Percentiles rank a stretch among this genome's conserved stretches.
phyloP scores from a whole-genome alignment of 176 grass and related monocot species.

The Hordeum marinum region DNA sequence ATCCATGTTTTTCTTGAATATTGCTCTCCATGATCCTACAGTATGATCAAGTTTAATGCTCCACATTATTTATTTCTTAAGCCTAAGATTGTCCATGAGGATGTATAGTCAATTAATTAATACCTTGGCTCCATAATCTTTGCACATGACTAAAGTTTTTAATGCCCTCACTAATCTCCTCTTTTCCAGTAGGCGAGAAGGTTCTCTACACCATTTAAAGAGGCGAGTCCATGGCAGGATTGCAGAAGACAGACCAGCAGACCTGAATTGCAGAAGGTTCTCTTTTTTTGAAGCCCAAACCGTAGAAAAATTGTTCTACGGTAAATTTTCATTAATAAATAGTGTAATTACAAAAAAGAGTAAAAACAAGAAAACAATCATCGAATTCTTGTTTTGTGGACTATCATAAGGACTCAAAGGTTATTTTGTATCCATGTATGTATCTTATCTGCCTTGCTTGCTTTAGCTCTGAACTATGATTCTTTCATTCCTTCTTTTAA shows the following conservation, averaged over 20 bases:
- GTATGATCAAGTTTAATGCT: neutral
- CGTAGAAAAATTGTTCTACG: too few relatives aligned
- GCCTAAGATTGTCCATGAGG: neutral
- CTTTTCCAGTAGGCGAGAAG: neutral
- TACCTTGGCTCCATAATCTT: neutral
- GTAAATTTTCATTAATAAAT: too few relatives aligned
- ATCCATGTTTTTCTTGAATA: neutral
- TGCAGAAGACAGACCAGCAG: neutral
- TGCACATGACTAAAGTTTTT: neutral
- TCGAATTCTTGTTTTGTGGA: too few relatives aligned
- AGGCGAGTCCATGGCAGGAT: neutral
- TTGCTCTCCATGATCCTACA: neutral
- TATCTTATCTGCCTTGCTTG: too few relatives aligned
- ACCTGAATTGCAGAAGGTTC: too few relatives aligned
- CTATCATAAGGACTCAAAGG: too few relatives aligned
- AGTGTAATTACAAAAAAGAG: too few relatives aligned
- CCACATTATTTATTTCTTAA: neutral
- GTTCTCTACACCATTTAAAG: neutral
- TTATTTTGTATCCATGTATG: too few relatives aligned
- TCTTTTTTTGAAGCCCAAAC: too few relatives aligned
- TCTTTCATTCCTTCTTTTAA: too few relatives aligned
- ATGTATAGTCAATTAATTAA: neutral
- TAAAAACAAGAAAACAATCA: too few relatives aligned
- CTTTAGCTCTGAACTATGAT: too few relatives aligned
- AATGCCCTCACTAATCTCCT: neutral